These are phyloP conservation scores for Nothophaeocryptopus gaeumannii DNA, from an alignment of 2,329 filamentous ascomycete species.

Conservation along the genomic window DNA sequence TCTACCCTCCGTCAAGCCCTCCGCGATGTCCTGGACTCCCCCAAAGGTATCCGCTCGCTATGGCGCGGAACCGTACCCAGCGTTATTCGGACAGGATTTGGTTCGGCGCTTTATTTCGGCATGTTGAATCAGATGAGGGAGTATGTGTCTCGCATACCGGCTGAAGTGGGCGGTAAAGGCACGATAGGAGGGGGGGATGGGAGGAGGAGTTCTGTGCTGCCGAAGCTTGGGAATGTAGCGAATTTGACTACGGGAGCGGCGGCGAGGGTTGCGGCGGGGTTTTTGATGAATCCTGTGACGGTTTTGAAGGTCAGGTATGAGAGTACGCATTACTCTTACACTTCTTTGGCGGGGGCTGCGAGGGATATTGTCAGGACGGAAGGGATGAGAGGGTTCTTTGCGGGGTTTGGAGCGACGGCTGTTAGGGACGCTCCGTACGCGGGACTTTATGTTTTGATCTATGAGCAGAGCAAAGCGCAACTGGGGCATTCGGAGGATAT, in stretches of 20 bases:
- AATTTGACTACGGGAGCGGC: conserved; percentile 83
- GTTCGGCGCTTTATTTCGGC: conserved; percentile 91
- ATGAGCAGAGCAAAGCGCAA: conserved; percentile 75
- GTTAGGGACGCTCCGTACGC: conserved; percentile 95
- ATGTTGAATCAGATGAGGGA: conserved; percentile 64
- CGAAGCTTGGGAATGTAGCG: conserved; percentile 76
- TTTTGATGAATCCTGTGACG: conserved; percentile 92
- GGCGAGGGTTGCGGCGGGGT: conserved; percentile 80
- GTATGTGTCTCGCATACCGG: conserved; percentile 35
- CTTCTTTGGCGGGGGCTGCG: conserved; percentile 68
- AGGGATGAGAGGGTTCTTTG: conserved; percentile 81
- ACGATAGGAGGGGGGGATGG: conserved; percentile 7
- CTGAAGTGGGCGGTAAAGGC: conserved; percentile 9
- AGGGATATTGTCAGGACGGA: conserved; percentile 70
- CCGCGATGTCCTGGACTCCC: conserved; percentile 64
- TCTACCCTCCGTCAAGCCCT: conserved; percentile 65
- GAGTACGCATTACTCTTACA: conserved; percentile 79
- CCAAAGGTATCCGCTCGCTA: conserved; percentile 67
- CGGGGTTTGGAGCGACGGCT: conserved; percentile 89
- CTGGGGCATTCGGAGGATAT: conserved; percentile 42
- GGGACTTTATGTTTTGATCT: conserved; percentile 89
- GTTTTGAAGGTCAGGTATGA: conserved; percentile 97
- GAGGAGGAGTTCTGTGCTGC: conserved; percentile 65
- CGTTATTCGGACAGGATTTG: conserved; percentile 87
- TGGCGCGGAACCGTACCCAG: conserved; percentile 94